Percentiles rank a stretch among this genome's conserved stretches.
phyloP scores from a whole-genome alignment of 805 yeast genomes.

The Blastobotrys robertii region DNA sequence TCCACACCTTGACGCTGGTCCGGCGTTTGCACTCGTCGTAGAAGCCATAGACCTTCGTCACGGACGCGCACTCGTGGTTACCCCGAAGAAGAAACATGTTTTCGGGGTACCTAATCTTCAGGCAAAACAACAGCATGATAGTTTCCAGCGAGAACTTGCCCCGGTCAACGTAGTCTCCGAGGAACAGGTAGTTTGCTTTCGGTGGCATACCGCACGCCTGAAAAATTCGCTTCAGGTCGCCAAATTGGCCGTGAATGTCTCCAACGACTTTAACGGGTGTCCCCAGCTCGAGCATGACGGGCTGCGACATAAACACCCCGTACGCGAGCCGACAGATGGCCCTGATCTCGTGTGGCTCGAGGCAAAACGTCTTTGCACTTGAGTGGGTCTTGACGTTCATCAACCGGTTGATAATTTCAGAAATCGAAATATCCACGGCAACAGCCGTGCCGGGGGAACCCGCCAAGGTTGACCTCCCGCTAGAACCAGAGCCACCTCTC shows the following conservation, averaged over 20 bases:
- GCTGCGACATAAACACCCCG: conserved; percentile 79
- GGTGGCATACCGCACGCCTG: conserved; percentile 95
- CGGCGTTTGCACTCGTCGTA: conserved; percentile 94
- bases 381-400: conserved; percentile 85
- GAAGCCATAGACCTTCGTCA: conserved; percentile 89
- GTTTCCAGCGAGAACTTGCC: conserved; percentile 93
- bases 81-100: conserved; percentile 85
- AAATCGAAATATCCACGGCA: conserved; percentile 38
- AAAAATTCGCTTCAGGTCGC: conserved; percentile 75
- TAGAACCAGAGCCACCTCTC: not conserved
- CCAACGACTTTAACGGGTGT: conserved; percentile 82
- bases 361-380: conserved; percentile 63
- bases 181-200: conserved; percentile 71
- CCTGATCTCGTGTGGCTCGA: conserved; percentile 73
- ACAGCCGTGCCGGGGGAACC: not conserved
- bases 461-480: not conserved
- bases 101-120: conserved; percentile 88
- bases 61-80: conserved; percentile 92
- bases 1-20: conserved; percentile 83
- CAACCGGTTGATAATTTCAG: conserved; percentile 71
- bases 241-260: conserved; percentile 92
- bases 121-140: conserved; percentile 69
- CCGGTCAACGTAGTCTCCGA: conserved; percentile 94
- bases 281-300: conserved; percentile 71
- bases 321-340: conserved; percentile 71